These are phyloP conservation scores for Arctium minus DNA, from an alignment of 129 eudicot species.

Conservation along the genomic window DNA sequence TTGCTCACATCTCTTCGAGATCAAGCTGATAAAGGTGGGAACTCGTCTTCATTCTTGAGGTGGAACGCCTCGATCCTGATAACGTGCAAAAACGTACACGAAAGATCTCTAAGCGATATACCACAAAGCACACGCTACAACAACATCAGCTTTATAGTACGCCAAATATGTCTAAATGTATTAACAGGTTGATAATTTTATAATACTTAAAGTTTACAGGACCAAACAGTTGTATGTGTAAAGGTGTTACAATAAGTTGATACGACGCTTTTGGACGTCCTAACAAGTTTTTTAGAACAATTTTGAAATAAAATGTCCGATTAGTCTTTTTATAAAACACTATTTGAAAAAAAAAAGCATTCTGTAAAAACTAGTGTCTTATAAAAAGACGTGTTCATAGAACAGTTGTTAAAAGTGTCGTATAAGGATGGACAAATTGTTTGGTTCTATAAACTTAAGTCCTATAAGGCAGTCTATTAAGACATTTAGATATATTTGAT, in stretches of 20 bases:
- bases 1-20: neutral
- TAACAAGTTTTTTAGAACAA: neutral
- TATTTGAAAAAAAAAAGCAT: neutral
- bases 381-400: too few species aligned
- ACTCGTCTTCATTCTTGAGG: constrained; percentile 63
- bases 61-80: constrained; percentile 42
- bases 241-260: neutral
- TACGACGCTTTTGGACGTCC: neutral
- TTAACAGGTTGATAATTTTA: neutral
- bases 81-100: constrained; percentile 1
- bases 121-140: neutral
- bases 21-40: constrained; percentile 59
- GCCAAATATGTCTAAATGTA: neutral
- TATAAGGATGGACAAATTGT: too few species aligned
- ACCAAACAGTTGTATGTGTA: neutral
- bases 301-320: neutral
- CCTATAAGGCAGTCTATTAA: neutral
- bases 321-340: neutral
- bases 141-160: neutral
- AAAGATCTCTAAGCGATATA: neutral
- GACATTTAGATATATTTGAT: neutral
- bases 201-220: neutral
- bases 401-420: neutral
- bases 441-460: neutral
- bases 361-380: neutral